These are phyloP conservation scores for Phytopythium litorale DNA, from an alignment of 352 stramenopile genomes.

Conservation along the genomic window DNA sequence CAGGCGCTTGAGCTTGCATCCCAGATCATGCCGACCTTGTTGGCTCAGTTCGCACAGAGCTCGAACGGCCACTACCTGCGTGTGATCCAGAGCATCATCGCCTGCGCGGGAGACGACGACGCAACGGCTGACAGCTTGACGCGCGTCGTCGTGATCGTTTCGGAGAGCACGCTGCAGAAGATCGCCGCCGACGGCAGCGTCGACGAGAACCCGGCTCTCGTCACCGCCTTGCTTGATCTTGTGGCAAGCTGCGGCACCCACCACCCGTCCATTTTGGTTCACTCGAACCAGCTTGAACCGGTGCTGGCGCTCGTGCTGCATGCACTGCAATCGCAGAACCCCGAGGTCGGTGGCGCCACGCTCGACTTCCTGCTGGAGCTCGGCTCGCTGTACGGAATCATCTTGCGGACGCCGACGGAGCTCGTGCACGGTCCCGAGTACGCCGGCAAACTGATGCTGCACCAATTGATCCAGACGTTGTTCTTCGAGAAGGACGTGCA, in stretches of 20 bases:
- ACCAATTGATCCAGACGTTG: constrained; percentile 62
- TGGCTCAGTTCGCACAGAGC: constrained; percentile 61
- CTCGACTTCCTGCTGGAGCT: constrained; percentile 65
- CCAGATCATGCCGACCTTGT: constrained; percentile 53
- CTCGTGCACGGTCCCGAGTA: constrained; percentile 45
- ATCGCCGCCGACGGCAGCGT: constrained; percentile 42
- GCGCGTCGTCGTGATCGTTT: constrained; percentile 59
- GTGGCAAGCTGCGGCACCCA: constrained; percentile 49
- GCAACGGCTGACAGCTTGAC: constrained; percentile 54
- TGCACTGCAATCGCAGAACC: constrained; percentile 59
- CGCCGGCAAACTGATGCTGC: constrained; percentile 48
- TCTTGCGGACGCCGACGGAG: constrained; percentile 50
- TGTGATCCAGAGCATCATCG: constrained; percentile 71
- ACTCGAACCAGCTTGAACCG: constrained; percentile 62
- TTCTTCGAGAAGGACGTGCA: constrained; percentile 80
- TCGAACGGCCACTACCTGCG: constrained; percentile 55
- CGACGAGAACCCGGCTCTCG: constrained; percentile 48
- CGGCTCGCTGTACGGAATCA: constrained; percentile 65
- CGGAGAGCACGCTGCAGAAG: constrained; percentile 50
- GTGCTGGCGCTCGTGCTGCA: constrained; percentile 57
- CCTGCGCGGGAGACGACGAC: constrained; percentile 55
- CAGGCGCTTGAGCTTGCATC: constrained; percentile 59
- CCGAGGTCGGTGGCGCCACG: constrained; percentile 50
- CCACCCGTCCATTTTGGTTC: constrained; percentile 58
- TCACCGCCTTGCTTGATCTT: constrained; percentile 54